Conservation (phyloP, 768 basidiomycete species). For the Pisolithus orientalis region DNA sequence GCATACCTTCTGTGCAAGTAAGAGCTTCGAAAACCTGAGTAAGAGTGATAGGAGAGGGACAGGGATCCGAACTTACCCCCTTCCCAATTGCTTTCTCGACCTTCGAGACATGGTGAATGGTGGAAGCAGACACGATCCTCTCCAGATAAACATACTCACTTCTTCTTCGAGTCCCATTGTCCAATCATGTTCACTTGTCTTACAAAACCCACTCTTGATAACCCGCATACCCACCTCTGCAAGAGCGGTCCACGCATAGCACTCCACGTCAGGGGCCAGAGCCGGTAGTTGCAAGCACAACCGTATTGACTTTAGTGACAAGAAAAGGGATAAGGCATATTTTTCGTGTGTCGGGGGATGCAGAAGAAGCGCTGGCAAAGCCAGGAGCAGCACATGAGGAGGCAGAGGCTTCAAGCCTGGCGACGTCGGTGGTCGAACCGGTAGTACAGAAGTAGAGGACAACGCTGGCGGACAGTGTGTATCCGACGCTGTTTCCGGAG, state of each 20-base stretch:
- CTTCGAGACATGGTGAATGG: conserved; percentile 17
- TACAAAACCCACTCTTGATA: too few relatives aligned
- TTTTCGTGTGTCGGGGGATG: conserved; percentile 60
- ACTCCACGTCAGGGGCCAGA: conserved; percentile 56
- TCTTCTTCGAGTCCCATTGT: too few relatives aligned
- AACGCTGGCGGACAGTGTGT: background rate
- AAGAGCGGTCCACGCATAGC: conserved; percentile 67
- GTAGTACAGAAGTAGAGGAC: background rate
- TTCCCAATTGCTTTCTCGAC: conserved; percentile 62
- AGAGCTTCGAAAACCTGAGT: conserved; percentile 29
- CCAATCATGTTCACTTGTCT: too few relatives aligned
- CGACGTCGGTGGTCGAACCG: background rate
- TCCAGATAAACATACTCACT: background rate
- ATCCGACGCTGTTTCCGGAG: background rate
- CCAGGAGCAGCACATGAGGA: conserved; percentile 47
- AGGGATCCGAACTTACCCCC: conserved; percentile 44
- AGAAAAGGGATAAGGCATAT: conserved; percentile 47
- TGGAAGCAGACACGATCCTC: background rate
- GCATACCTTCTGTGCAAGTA: conserved; percentile 55
- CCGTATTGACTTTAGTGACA: conserved; percentile 52
- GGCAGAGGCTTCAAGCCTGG: conserved; percentile 29
- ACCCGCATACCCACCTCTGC: too few relatives aligned
- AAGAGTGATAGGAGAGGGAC: background rate
- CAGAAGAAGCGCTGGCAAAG: conserved; percentile 51
- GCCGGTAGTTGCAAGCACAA: conserved; percentile 46